These are phyloP conservation scores for Umbellularia californica DNA, from an alignment of 164 flowering plant species.

Conservation along the genomic window DNA sequence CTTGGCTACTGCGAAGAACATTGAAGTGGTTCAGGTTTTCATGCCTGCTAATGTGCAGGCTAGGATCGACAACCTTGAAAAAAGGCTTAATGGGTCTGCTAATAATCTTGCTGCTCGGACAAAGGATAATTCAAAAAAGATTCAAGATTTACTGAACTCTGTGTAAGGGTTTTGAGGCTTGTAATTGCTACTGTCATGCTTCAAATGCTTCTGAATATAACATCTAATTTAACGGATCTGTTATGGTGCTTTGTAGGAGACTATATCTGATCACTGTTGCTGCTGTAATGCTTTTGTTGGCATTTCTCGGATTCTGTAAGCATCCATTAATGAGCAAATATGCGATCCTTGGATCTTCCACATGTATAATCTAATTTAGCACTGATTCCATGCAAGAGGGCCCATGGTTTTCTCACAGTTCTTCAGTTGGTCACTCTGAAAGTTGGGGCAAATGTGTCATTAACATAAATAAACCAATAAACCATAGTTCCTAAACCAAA, in stretches of 20 bases:
- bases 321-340: neutral
- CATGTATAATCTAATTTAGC: neutral
- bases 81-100: constrained; percentile 58
- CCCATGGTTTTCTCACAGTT: neutral
- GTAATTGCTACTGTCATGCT: neutral
- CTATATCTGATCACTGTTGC: constrained; percentile 61
- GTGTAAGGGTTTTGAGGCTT: neutral
- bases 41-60: constrained; percentile 46
- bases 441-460: neutral
- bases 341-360: neutral
- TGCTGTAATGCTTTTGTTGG: constrained; percentile 74
- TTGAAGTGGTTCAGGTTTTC: constrained; percentile 39
- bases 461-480: too few species aligned
- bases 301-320: constrained; percentile 91
- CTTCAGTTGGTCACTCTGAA: neutral
- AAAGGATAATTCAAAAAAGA: constrained; percentile 40
- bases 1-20: constrained; percentile 63
- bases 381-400: neutral
- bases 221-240: neutral
- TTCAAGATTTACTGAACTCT: constrained; percentile 40
- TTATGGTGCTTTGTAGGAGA: constrained; percentile 48
- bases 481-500: too few species aligned
- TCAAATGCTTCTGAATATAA: neutral
- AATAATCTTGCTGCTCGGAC: constrained; percentile 37
- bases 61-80: constrained; percentile 43